A percentile compares a stretch with the other conserved stretches of the same genome.
phyloP scores from a whole-genome alignment of 106 monocot species.

The Vanilla planifolia region DNA sequence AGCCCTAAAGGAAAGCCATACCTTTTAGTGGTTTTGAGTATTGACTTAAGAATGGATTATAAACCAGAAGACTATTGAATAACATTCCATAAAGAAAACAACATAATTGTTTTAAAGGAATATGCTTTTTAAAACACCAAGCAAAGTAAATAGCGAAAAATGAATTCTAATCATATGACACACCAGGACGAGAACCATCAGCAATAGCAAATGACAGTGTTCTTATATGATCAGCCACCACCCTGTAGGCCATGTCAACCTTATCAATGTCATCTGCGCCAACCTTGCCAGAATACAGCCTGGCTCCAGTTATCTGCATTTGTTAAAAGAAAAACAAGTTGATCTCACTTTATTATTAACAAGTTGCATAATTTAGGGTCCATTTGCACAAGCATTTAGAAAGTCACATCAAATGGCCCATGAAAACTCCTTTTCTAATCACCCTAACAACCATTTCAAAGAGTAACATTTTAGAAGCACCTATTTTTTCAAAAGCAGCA shows the following conservation, averaged over 20 bases:
- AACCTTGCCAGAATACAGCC: constrained; percentile 67
- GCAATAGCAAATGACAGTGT: constrained; percentile 95
- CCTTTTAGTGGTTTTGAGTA: too few species aligned
- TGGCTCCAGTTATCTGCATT: constrained; percentile 61
- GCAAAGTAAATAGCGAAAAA: too few species aligned
- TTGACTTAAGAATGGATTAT: too few species aligned
- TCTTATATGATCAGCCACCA: constrained; percentile 93
- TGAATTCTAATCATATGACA: background rate
- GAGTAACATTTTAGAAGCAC: background rate
- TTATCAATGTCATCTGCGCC: constrained; percentile 75
- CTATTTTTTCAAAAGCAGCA: too few species aligned
- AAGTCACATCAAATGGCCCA: background rate
- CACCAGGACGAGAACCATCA: constrained; percentile 94
- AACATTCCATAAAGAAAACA: too few species aligned
- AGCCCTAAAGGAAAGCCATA: too few species aligned
- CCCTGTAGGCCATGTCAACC: constrained; percentile 92
- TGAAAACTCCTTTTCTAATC: too few species aligned
- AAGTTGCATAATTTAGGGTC: background rate
- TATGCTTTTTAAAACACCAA: too few species aligned
- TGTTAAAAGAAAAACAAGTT: background rate
- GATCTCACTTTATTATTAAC: too few species aligned
- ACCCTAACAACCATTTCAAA: background rate
- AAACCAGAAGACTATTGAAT: too few species aligned
- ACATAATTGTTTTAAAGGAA: too few species aligned
- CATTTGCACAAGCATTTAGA: background rate